A percentile compares a stretch with the other conserved stretches of the same genome.
Conservation (phyloP, 2,329 filamentous ascomycete genomes). For the Thielaviopsis punctulata region DNA sequence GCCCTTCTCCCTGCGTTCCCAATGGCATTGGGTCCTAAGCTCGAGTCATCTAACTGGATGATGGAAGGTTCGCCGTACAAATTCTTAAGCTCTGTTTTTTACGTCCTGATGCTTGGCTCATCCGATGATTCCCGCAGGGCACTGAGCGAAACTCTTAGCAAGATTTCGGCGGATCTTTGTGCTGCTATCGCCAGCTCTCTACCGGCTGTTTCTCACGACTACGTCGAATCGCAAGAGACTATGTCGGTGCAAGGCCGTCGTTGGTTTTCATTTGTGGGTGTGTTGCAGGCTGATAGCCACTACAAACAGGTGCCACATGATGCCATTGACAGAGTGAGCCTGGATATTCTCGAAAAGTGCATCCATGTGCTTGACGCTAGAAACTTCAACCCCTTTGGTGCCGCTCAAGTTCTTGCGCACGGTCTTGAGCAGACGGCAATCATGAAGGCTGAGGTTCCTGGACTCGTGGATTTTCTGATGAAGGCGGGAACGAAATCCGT, state of each 20-base stretch:
- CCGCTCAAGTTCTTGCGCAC: constrained; percentile 26
- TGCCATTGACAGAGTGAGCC: constrained; percentile 19
- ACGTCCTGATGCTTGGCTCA: neutral
- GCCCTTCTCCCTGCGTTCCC: constrained; percentile 37
- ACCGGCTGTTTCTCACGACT: constrained; percentile 67
- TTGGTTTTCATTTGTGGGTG: constrained; percentile 34
- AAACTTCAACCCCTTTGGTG: constrained; percentile 40
- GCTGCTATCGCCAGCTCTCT: constrained; percentile 54
- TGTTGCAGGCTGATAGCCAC: constrained; percentile 15
- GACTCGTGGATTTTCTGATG: constrained; percentile 6
- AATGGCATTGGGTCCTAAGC: constrained; percentile 32
- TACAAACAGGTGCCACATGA: constrained; percentile 16
- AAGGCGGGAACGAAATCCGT: constrained; percentile 11
- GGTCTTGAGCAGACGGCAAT: constrained; percentile 7
- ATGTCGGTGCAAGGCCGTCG: constrained; percentile 50
- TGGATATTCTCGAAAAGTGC: constrained; percentile 15
- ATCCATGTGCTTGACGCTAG: constrained; percentile 29
- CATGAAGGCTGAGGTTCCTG: constrained; percentile 1
- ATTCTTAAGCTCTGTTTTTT: constrained; percentile 6
- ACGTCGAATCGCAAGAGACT: constrained; percentile 51
- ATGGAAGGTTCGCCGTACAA: constrained; percentile 7
- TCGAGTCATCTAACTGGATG: constrained; percentile 22
- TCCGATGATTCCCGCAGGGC: neutral
- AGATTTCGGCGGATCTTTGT: constrained; percentile 36
- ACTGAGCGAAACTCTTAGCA: constrained; percentile 16